Base-by-base conservation (phyloP, 1,284 basidiomycete genomes). In the Rugosomyces carneus region DNA sequence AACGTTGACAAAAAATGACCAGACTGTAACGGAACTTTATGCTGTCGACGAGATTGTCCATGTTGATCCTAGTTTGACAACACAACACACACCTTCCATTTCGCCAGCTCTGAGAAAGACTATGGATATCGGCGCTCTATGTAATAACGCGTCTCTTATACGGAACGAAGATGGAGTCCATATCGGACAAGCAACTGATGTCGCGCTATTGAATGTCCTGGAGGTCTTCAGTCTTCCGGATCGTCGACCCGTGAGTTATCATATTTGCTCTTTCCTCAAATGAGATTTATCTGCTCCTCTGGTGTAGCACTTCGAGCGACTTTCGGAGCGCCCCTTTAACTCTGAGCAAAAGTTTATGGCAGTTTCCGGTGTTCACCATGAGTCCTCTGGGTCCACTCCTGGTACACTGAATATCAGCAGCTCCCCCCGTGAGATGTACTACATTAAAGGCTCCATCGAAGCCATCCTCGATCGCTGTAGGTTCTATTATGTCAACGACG, bases 1-100 rank as follows among this genome's bases (percentile, higher is more conserved):
- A n/a, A 99, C 94, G 1, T 67, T 98, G 43, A 99, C 95, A 0
- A 91, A 86, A 62, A 97, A 97, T 65, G 89, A 96, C 57, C 93
- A 96, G 75, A 95, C 93, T 0, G 91, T 98, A 9, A 89, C 85
- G 0, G 87, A 93, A 56, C 71, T 85, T 10, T 98, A 93, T 64
- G 76, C 85, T 0, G 85, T 95, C 3, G 93, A 96, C 56, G 91
- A 95, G 60, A 70, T 76, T 1, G 60, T 90, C 19, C 73, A 76
- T 41, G 67, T 95, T n/a, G 81, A 87, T 52, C 70, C 81, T 3
- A 65, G 61, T 21, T 62, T 65, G 2, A 57, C 58, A 1, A 45
- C 55, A 8, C 60, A 59, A 34, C 66, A 65, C 45, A 60, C 56
- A 47, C 48, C 61, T 59, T 40, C 68, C 55, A 31, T 60, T 53